Evolutionary conservation across 352 stramenopile genomes (phyloP).

Genomic region (Phytophthora pistaciae): DNA sequence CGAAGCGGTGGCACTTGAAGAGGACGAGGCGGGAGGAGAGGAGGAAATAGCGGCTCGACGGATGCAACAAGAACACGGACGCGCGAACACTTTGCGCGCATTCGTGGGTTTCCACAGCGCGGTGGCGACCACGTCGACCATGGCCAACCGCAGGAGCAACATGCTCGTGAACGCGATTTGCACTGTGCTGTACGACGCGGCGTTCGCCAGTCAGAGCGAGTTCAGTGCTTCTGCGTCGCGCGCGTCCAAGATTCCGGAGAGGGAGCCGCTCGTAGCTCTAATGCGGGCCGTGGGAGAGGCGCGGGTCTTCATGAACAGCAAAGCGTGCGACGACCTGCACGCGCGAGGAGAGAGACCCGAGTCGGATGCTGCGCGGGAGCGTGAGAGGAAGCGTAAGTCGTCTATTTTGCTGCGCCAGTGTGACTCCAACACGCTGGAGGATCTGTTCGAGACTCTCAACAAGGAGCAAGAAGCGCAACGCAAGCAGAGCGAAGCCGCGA

Average conservation of each 20-base stretch:
- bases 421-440: conserved; percentile 59
- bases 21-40: conserved; percentile 9
- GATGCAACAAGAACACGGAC: conserved; percentile 48
- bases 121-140: conserved; percentile 43
- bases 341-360: conserved; percentile 53
- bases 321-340: conserved; percentile 67
- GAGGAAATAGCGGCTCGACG: conserved; percentile 23
- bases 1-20: conserved; percentile 1
- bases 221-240: conserved; percentile 2
- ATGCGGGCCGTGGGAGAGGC: conserved; percentile 48
- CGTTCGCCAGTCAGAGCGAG: conserved; percentile 14
- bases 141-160: conserved; percentile 34
- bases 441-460: conserved; percentile 68
- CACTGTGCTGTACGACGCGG: conserved; percentile 33
- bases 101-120: conserved; percentile 81
- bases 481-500: conserved; percentile 9
- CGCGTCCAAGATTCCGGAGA: conserved; percentile 40
- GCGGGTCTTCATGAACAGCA: conserved; percentile 73
- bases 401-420: conserved; percentile 60
- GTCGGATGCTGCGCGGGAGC: conserved; percentile 18
- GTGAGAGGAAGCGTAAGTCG: conserved; percentile 22
- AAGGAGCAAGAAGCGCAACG: conserved; percentile 34
- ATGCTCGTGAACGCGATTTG: conserved; percentile 50
- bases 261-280: conserved; percentile 60
- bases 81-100: conserved; percentile 70